Evolutionary conservation across 2,329 filamentous ascomycete species (phyloP), one percentile per base, ranked within the genome.

Genomic region (Penicillium sp.): DNA sequence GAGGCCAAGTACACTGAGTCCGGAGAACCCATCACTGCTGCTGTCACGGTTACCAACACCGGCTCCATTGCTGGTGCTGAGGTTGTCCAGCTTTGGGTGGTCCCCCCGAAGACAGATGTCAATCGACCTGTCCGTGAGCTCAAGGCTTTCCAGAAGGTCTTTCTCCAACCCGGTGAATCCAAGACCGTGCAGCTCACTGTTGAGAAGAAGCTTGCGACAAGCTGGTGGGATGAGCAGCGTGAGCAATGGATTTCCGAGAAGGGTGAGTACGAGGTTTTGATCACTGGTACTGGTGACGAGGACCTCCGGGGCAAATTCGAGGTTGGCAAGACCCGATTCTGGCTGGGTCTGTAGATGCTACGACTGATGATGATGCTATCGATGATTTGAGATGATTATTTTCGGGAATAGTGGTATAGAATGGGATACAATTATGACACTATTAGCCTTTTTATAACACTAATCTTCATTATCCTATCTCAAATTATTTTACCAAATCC

Each of bases 161-260:
- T 80, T 55, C 71, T 92, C 1, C 77, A 81, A 52, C 78, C 85
- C 0, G 88, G 87, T 0, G 81, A 88, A 74, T 80, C 76, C 45
- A 81, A 84, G 74, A 76, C 64, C 7, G 84, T 86, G 2, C 76
- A 79, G n/a, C 78, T 92, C 8, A 74, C 77, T 4, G 68, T 76
- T n/a, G 71, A 83, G 58, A 83, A 83, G 66, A 90, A 89, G 74
- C 86, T 89, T 54, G 86, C 84, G 0, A 82, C 85, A 0, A 84
- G 84, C 53, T 91, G 87, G 75, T 91, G 86, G 80, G 87, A 90
- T 63, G 89, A 91, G 75, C 81, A 83, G 60, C 77, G 84, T 13
- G 79, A 82, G 54, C 78, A 84, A 65, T 92, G 88, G 88, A 81
- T 84, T 21, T 82, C 82, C 1, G 87, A 90, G 75, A 81, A 81